These are phyloP conservation scores for Pleurotus citrinopileatus DNA, from an alignment of 768 basidiomycete genomes.

Conservation along the genomic window DNA sequence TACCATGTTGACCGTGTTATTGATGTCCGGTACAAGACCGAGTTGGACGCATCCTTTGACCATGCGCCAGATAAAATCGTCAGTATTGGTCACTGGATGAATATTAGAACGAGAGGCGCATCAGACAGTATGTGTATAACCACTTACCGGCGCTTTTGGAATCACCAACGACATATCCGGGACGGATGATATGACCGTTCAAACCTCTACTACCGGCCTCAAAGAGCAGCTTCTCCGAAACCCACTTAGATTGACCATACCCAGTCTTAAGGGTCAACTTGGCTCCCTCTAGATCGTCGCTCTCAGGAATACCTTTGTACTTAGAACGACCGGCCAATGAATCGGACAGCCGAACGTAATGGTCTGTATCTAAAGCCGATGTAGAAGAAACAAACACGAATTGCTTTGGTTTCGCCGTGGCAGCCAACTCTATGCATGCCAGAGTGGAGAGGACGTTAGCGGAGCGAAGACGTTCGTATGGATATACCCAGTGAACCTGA, in stretches of 20 bases:
- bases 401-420: conserved; percentile 68
- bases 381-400: conserved; percentile 95
- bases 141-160: conserved; percentile 77
- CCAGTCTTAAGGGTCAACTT: conserved; percentile 75
- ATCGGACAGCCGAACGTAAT: conserved; percentile 88
- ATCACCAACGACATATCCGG: conserved; percentile 96
- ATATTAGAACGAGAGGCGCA: background rate
- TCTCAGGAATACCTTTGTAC: conserved; percentile 76
- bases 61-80: conserved; percentile 97
- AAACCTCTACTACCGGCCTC: conserved; percentile 89
- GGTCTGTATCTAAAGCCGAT: conserved; percentile 87
- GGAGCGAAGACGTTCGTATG: conserved; percentile 88
- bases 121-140: background rate
- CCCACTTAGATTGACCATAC: conserved; percentile 99
- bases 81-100: conserved; percentile 88
- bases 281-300: conserved; percentile 87
- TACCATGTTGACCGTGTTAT: conserved; percentile 98
- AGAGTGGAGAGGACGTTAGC: conserved; percentile 94
- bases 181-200: conserved; percentile 82
- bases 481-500: conserved; percentile 99
- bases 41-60: conserved; percentile 99
- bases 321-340: conserved; percentile 42
- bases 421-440: conserved; percentile 77
- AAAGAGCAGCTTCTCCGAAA: conserved; percentile 90
- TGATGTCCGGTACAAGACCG: conserved; percentile 95